Evolutionary conservation across 2,329 filamentous ascomycete genomes (phyloP).

Genomic region (Colletotrichum chlorophyti): DNA sequence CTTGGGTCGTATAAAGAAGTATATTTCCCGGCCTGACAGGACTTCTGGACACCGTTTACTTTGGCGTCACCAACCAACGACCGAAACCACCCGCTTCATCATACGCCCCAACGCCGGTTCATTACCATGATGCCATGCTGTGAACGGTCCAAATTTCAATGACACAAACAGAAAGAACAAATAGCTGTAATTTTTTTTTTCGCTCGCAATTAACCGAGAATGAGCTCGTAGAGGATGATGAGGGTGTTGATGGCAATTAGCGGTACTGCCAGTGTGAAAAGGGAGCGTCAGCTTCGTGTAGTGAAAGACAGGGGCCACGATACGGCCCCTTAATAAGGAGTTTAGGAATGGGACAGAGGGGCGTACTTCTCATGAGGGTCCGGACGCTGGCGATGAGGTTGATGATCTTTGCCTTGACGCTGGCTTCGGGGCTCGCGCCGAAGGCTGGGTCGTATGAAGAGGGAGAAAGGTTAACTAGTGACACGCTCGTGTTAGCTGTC

Average conservation of each 20-base stretch:
- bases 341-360: neutral
- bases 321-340: too few relatives aligned
- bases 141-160: neutral
- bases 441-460: conserved; percentile 78
- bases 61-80: neutral
- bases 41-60: too few relatives aligned
- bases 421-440: conserved; percentile 74
- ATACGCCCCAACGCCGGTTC: conserved; percentile 20
- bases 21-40: too few relatives aligned
- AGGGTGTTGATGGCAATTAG: conserved; percentile 83
- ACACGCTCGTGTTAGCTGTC: neutral
- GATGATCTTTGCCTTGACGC: conserved; percentile 85
- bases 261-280: conserved; percentile 80
- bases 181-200: neutral
- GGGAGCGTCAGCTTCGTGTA: neutral
- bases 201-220: conserved; percentile 65
- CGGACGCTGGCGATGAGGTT: conserved; percentile 90
- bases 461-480: conserved; percentile 76
- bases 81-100: conserved; percentile 4
- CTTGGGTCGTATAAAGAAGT: too few relatives aligned
- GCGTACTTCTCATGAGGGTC: conserved; percentile 86
- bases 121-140: conserved; percentile 24
- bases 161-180: neutral
- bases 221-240: conserved; percentile 83
- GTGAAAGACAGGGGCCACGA: neutral